Percentiles rank a stretch among this genome's conserved stretches.
These are phyloP conservation scores for Solanum sparsipilum DNA, from an alignment of 257 asterid genomes.

Conservation along the genomic window DNA sequence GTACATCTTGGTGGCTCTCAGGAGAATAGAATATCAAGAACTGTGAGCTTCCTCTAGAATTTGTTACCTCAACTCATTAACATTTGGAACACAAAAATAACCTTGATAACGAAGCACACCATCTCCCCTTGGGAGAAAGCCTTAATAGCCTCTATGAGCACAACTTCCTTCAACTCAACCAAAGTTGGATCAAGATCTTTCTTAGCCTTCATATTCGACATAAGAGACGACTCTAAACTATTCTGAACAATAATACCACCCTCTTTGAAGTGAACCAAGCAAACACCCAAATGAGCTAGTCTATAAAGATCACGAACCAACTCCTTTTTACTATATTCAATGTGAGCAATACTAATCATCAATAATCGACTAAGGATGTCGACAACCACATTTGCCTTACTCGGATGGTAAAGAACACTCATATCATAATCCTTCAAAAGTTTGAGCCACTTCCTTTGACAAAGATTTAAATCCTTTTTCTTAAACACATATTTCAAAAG, in stretches of 20 bases:
- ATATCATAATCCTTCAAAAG: not conserved
- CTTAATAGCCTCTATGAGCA: not conserved
- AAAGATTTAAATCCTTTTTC: not conserved
- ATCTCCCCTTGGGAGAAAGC: not conserved
- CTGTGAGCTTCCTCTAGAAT: not conserved
- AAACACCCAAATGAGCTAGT: not conserved
- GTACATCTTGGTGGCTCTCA: not conserved
- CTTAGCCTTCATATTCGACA: not conserved
- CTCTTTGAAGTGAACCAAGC: not conserved
- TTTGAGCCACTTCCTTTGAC: not conserved
- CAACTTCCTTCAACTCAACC: too few relatives aligned
- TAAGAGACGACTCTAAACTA: not conserved
- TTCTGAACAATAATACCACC: not conserved
- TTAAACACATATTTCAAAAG: not conserved
- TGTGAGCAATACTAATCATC: not conserved
- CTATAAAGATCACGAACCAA: not conserved
- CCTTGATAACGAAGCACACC: not conserved
- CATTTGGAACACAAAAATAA: too few relatives aligned
- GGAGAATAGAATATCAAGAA: not conserved
- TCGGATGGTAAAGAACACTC: not conserved
- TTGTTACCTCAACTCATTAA: not conserved
- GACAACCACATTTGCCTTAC: not conserved
- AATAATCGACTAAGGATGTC: not conserved
- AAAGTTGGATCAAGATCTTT: not conserved
- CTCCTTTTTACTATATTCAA: not conserved